Conservation (phyloP, 768 basidiomycete species). For the Boletus tomentosulus region DNA sequence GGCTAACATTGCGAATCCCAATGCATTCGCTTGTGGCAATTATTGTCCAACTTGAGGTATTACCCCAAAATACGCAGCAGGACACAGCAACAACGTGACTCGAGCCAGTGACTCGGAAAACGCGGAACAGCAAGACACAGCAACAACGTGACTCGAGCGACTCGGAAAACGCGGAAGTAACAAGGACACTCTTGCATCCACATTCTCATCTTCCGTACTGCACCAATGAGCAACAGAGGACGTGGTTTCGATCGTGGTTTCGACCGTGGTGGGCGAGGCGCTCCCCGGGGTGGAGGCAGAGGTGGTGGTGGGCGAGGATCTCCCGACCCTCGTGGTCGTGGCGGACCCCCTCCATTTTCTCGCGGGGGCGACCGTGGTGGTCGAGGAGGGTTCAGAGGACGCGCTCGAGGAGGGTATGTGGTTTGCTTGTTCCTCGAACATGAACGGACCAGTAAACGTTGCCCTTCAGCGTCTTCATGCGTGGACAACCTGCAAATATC, state of each 20-base stretch:
- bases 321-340: constrained; percentile 24
- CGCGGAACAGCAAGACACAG: constrained; percentile 14
- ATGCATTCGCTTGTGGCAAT: constrained; percentile 1
- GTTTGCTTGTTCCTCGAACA: not conserved
- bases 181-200: not conserved
- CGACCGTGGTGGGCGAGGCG: not conserved
- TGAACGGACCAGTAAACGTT: not conserved
- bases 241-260: constrained; percentile 35
- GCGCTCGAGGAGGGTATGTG: constrained; percentile 39
- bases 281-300: constrained; percentile 20
- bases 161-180: not conserved
- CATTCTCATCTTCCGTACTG: not conserved
- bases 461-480: constrained; percentile 38
- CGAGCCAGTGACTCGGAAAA: not conserved
- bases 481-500: constrained; percentile 41
- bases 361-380: constrained; percentile 30
- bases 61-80: not conserved
- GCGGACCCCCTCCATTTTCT: constrained; percentile 21
- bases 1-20: not conserved
- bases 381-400: constrained; percentile 31
- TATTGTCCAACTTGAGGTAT: constrained; percentile 2
- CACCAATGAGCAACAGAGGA: constrained; percentile 35
- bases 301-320: constrained; percentile 31
- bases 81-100: constrained; percentile 22
- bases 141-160: constrained; percentile 12